Base-by-base conservation (phyloP, 1,284 basidiomycete species). In the Cryptococcus amylolentus region DNA sequence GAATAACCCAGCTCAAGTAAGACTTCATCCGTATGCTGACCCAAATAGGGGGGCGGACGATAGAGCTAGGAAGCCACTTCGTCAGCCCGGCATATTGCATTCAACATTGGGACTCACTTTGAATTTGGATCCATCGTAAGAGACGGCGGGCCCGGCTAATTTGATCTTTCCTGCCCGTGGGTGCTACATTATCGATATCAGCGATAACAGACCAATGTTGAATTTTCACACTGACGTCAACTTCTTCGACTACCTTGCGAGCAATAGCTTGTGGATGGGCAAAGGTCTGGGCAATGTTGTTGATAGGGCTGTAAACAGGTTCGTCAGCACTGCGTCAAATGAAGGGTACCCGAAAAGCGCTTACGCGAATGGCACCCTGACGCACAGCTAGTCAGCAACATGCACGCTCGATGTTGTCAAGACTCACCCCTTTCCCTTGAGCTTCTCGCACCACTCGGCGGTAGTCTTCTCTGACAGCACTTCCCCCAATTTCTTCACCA, bases 211-310 rank as follows among this genome's bases (percentile, higher is more conserved):
- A 41, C 16, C 8, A 23, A 12, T 10, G 31, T 3, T 38, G 26
- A 45, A 12, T 43, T 54, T 31, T 49, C 5, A 14, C 16, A 50
- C 78, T 56, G 67, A 84, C 84, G 57, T 88, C 81, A 26, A 89
- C 79, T 63, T 86, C 84, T 38, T 83, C 79, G 1, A 83, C 81
- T 47, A 86, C 81, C 39, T 79, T 78, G 38, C 88, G 78, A 9
- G 86, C 87, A 53, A 85, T 68, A 2, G 85, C 89, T 78, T 98
- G 94, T 2, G 91, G 90, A 77, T 97, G 94, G 44, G 85, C 83
- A 70, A 97, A 97, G 1, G 94, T 94, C 71, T 93, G 86, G 49
- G 82, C 73, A 61, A 98, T 91, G 66, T 92, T 88, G 74, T 96
- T 95, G 79, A 98, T 95, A 14, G 91, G 91, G 16, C 89, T 72